A percentile compares a stretch with the other conserved stretches of the same genome.
These are phyloP conservation scores for Astragalus membranaceus DNA, from an alignment of 306 rosid species.

Conservation along the genomic window DNA sequence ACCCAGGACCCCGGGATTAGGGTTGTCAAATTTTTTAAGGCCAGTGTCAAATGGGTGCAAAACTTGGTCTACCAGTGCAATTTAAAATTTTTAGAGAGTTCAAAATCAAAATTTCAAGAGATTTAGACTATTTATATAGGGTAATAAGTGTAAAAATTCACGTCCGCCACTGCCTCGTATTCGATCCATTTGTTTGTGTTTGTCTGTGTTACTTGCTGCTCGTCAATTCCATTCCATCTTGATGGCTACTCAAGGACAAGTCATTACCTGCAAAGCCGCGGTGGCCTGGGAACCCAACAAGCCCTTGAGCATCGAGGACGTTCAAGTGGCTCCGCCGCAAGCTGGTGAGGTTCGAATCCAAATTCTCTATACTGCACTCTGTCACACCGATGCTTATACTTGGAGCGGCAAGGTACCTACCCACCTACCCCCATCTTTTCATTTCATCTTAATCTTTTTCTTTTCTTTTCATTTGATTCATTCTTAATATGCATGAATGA, in stretches of 20 bases:
- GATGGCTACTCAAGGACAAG: conserved; percentile 88
- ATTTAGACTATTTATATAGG: too few species aligned
- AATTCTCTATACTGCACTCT: conserved; percentile 81
- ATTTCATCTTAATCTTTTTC: not conserved
- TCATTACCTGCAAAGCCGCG: conserved; percentile 96
- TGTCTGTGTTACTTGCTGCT: not conserved
- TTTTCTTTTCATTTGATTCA: not conserved
- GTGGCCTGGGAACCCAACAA: conserved; percentile 99
- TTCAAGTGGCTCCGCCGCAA: conserved; percentile 89
- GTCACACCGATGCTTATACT: conserved; percentile 90
- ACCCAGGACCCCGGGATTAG: too few species aligned
- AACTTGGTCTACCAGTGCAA: too few species aligned
- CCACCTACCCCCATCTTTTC: too few species aligned
- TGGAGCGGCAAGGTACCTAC: conserved; percentile 97
- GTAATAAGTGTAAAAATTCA: too few species aligned
- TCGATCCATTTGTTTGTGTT: not conserved
- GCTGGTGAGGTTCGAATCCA: conserved; percentile 80
- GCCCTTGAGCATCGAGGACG: conserved; percentile 74
- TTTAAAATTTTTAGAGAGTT: too few species aligned
- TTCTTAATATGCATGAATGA: not conserved
- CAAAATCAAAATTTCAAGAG: too few species aligned
- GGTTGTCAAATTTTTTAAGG: too few species aligned
- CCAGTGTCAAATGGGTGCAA: too few species aligned
- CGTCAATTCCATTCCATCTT: not conserved
- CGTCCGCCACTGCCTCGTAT: not conserved